Base-by-base conservation (phyloP, 176 grass and related monocot species). In the Luzula sylvatica region DNA sequence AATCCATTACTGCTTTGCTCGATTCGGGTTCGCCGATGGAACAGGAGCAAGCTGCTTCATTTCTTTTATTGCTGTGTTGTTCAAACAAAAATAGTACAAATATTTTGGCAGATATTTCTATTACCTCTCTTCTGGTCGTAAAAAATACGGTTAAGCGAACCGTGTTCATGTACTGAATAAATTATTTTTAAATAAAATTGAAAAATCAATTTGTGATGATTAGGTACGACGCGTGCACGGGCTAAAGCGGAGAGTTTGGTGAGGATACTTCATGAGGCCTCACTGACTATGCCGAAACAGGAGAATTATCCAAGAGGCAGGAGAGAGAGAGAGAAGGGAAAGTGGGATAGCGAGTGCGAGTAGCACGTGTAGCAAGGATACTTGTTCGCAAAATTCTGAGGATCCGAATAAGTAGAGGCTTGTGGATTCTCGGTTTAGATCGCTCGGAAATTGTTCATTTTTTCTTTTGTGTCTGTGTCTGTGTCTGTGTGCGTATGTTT, bases 191-290 rank as follows among this genome's bases (percentile, higher is more conserved):
- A 7, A 35, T 35, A n/a, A n/a, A n/a, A n/a, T n/a, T n/a, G n/a
- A n/a, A n/a, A n/a, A n/a, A n/a, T n/a, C n/a, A n/a, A n/a, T n/a
- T n/a, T n/a, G n/a, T n/a, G n/a, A n/a, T n/a, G n/a, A n/a, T 35
- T 9, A 35, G 30, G 83, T 56, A 88, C 80, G 0, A 30, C 17
- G 18, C 68, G 62, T 55, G 72, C 71, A 29, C 71, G 65, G 55
- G 89, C 87, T 22, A 95, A 78, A 48, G 89, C 89, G 23, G 65
- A 88, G 58, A 66, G 39, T 69, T 73, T 95, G 50, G 63, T 95
- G 11, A 55, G 58, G 58, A 21, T 88, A 46, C 88, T 95, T 45
- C 65, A 21, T 13, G n/a, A 26, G 77, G 56, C 5, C 55, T 38
- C 20, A 50, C 60, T 43, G 26, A 55, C 41, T 16, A 7, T 8